phyloP scores from a whole-genome alignment of 768 basidiomycete species.

The Boletus subparvulus region DNA sequence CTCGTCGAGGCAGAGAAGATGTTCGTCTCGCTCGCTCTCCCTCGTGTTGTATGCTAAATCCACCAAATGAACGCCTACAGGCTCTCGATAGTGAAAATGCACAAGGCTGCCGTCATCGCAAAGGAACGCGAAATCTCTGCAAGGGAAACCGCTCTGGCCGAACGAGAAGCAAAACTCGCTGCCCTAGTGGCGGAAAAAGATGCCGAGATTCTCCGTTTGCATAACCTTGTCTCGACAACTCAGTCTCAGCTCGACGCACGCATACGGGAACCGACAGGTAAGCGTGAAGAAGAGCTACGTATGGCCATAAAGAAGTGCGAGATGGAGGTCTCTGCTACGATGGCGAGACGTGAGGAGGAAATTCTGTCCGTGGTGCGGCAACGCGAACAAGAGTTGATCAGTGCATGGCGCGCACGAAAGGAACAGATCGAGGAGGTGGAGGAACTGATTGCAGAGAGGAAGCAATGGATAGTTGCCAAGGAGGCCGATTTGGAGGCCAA shows the following conservation, averaged over 20 bases:
- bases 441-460: conserved; percentile 37
- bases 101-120: conserved; percentile 52
- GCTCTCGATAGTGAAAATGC: conserved; percentile 61
- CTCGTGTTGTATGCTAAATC: background rate
- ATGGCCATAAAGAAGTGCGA: conserved; percentile 64
- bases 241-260: conserved; percentile 44
- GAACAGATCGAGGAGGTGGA: conserved; percentile 53
- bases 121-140: conserved; percentile 65
- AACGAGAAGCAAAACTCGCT: conserved; percentile 54
- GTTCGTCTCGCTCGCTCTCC: conserved; percentile 37
- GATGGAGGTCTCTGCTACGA: conserved; percentile 65
- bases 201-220: conserved; percentile 52
- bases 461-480: conserved; percentile 48
- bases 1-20: conserved; percentile 78
- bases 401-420: conserved; percentile 58
- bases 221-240: conserved; percentile 40
- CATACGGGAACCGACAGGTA: conserved; percentile 56
- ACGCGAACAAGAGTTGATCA: conserved; percentile 61
- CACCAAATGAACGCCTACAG: conserved; percentile 34
- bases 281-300: conserved; percentile 69
- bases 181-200: conserved; percentile 56
- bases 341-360: conserved; percentile 66
- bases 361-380: conserved; percentile 65
- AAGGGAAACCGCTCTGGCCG: conserved; percentile 54
- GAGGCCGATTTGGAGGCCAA: conserved; percentile 54